phyloP scores from a whole-genome alignment of 345 rosid species.

The Brassica nigra region DNA sequence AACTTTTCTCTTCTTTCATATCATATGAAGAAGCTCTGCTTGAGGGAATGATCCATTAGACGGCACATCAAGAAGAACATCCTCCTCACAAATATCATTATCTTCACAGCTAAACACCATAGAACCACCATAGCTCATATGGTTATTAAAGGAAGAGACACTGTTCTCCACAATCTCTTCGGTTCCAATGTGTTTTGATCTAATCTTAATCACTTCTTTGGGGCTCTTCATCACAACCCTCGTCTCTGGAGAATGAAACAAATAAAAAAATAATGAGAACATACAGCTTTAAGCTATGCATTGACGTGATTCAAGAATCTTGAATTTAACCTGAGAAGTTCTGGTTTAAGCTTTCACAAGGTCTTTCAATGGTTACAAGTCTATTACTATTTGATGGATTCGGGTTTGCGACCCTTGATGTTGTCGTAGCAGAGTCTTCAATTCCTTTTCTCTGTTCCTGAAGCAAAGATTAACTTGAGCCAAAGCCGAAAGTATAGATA shows the following conservation, averaged over 20 bases:
- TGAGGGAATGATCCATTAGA: slow-evolving; percentile 81
- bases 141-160: slow-evolving; percentile 70
- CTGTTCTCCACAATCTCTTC: slow-evolving; percentile 63
- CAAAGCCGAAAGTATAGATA: slow-evolving; percentile 20
- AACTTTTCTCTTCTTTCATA: slow-evolving; percentile 21
- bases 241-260: slow-evolving; percentile 51
- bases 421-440: slow-evolving; percentile 44
- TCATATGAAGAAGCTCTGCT: slow-evolving; percentile 79
- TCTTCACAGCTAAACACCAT: slow-evolving; percentile 58
- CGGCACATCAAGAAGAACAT: slow-evolving; percentile 84
- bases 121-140: slow-evolving; percentile 64
- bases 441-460: slow-evolving; percentile 50
- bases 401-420: slow-evolving; percentile 42
- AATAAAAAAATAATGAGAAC: slow-evolving; percentile 29
- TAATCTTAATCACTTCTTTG: slow-evolving; percentile 50
- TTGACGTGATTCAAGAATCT: slow-evolving; percentile 11
- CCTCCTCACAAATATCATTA: slow-evolving; percentile 56
- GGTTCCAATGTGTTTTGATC: slow-evolving; percentile 47
- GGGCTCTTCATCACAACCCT: slow-evolving; percentile 63
- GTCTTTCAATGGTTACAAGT: slow-evolving; percentile 49
- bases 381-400: slow-evolving; percentile 35
- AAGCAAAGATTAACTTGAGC: slow-evolving; percentile 31
- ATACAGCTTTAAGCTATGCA: slow-evolving; percentile 7
- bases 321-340: slow-evolving; percentile 61
- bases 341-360: slow-evolving; percentile 52